A percentile compares a stretch with the other conserved stretches of the same genome.
These are phyloP conservation scores for Protostelium mycophagum DNA, from an alignment of 78 protist species.

Conservation along the genomic window DNA sequence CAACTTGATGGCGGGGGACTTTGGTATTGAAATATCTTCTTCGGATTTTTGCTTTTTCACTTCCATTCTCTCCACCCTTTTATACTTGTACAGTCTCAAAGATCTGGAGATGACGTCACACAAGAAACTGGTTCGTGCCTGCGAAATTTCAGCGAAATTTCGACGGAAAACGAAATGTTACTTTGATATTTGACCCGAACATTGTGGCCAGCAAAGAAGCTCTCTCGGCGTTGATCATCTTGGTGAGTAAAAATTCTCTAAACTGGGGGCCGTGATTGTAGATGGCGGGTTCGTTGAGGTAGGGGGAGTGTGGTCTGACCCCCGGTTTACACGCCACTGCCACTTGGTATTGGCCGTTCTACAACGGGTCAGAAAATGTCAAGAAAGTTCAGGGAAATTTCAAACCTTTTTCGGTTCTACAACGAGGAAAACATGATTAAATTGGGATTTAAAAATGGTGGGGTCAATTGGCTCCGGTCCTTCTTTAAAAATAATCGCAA, in stretches of 20 bases:
- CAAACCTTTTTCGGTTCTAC: slow-evolving; percentile 6
- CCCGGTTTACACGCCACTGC: background rate
- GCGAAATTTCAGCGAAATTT: background rate
- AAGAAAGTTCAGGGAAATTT: too few relatives aligned
- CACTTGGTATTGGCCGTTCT: background rate
- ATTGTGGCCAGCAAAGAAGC: background rate
- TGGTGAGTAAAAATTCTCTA: slow-evolving; percentile 34
- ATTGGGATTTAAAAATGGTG: slow-evolving; percentile 43
- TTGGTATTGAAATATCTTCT: too few relatives aligned
- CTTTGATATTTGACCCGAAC: background rate
- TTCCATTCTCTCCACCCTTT: background rate
- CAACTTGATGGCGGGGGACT: too few relatives aligned
- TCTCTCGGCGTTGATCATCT: slow-evolving; percentile 54
- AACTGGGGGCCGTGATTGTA: slow-evolving; percentile 8
- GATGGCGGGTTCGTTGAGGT: background rate
- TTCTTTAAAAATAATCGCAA: slow-evolving; percentile 56
- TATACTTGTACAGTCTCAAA: background rate
- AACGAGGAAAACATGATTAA: slow-evolving; percentile 59
- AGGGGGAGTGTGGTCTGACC: background rate
- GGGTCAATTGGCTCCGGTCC: slow-evolving; percentile 45
- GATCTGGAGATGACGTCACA: background rate
- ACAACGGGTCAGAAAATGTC: too few relatives aligned
- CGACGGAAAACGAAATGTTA: background rate
- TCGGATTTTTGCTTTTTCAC: too few relatives aligned
- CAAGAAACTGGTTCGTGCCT: background rate